These are phyloP conservation scores for Syzygium jambos DNA, from an alignment of 345 rosid species.

Conservation along the genomic window DNA sequence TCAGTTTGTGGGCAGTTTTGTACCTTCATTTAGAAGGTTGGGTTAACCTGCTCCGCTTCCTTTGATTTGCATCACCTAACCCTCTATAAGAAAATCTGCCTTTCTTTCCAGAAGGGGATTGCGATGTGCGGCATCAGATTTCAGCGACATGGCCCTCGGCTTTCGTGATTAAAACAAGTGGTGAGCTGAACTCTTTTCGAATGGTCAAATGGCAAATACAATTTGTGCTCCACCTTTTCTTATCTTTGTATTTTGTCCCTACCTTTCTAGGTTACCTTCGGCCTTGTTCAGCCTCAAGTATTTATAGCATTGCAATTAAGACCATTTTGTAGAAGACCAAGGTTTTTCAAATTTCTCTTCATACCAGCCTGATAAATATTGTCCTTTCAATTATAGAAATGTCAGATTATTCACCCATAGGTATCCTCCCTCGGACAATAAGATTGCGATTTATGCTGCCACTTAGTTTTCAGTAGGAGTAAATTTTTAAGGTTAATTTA, in stretches of 20 bases:
- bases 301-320: background rate
- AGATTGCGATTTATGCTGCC: background rate
- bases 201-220: background rate
- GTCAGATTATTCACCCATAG: background rate
- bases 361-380: background rate
- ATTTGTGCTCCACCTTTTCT: too few species aligned
- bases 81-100: background rate
- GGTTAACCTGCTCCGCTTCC: conserved; percentile 22
- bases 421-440: background rate
- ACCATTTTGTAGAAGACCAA: background rate
- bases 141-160: background rate
- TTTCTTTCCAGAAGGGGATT: background rate
- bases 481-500: background rate
- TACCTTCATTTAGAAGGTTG: background rate
- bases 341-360: background rate
- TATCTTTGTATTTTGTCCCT: too few species aligned
- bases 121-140: background rate
- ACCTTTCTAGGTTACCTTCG: background rate
- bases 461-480: background rate
- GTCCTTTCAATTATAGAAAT: background rate
- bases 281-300: background rate
- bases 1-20: background rate
- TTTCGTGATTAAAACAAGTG: background rate
- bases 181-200: background rate
- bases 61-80: conserved; percentile 10